Evolutionary conservation across 2,329 filamentous ascomycete species (phyloP).

Genomic region (Aspergillus jensenii): DNA sequence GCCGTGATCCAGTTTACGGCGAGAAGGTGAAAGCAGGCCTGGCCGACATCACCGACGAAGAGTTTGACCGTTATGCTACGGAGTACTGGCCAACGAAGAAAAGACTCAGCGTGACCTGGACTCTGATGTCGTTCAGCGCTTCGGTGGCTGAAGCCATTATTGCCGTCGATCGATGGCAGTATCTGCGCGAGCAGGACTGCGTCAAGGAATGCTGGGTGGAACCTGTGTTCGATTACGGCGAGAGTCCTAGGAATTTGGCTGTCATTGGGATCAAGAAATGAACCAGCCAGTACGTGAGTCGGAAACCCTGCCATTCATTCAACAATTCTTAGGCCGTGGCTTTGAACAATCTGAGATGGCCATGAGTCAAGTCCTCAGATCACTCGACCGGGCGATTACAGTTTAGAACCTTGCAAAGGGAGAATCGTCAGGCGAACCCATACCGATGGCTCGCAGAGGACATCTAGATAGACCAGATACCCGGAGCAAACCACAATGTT

Average conservation of each 20-base stretch:
- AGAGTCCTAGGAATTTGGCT: slow-evolving; percentile 87
- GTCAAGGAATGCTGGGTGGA: slow-evolving; percentile 85
- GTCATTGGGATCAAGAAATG: slow-evolving; percentile 83
- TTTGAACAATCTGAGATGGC: too few relatives aligned
- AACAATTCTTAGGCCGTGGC: too few relatives aligned
- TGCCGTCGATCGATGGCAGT: slow-evolving; percentile 86
- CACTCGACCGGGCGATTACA: too few relatives aligned
- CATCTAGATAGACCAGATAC: too few relatives aligned
- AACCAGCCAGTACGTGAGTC: slow-evolving; percentile 1
- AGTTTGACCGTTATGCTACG: slow-evolving; percentile 69
- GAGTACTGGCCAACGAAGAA: slow-evolving; percentile 67
- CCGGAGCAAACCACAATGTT: too few relatives aligned
- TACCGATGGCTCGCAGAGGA: too few relatives aligned
- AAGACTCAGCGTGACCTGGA: slow-evolving; percentile 86
- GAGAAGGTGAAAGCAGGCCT: slow-evolving; percentile 66
- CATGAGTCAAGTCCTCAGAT: too few relatives aligned
- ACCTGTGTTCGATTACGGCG: slow-evolving; percentile 81
- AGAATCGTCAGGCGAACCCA: too few relatives aligned
- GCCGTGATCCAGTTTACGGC: slow-evolving; percentile 59
- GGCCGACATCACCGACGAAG: slow-evolving; percentile 68
- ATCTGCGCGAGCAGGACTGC: slow-evolving; percentile 74
- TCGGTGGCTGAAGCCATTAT: slow-evolving; percentile 86
- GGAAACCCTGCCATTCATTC: too few relatives aligned
- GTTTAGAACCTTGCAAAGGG: too few relatives aligned
- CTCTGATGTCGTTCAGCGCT: slow-evolving; percentile 92